phyloP scores from a whole-genome alignment of 1,139 yeast genomes.

The Candida neerlandica region DNA sequence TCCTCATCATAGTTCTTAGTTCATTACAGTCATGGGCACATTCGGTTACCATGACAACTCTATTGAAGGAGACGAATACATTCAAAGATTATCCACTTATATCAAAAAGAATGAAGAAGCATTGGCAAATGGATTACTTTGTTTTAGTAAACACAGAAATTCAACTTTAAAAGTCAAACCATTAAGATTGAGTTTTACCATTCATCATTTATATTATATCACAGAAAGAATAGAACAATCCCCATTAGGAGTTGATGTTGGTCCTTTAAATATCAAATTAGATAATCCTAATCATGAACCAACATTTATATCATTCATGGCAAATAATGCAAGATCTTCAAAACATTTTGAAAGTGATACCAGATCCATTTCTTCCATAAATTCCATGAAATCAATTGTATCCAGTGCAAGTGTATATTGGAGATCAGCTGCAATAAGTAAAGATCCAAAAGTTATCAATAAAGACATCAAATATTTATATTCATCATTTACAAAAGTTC shows the following conservation, averaged over 20 bases:
- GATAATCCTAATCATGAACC: conserved; percentile 63
- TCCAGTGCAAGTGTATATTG: conserved; percentile 49
- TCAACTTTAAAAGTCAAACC: conserved; percentile 41
- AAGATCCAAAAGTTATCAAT: conserved; percentile 46
- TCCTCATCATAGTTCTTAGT: no score
- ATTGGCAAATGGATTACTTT: conserved; percentile 48
- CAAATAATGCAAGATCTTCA: conserved; percentile 46
- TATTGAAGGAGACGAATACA: conserved; percentile 46
- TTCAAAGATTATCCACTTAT: conserved; percentile 44
- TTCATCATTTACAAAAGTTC: conserved; percentile 67
- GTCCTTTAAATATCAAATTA: conserved; percentile 61
- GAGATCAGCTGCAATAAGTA: conserved; percentile 39
- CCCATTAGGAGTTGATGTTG: conserved; percentile 57
- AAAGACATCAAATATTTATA: conserved; percentile 60
- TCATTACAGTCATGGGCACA: conserved; percentile 19
- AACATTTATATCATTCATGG: conserved; percentile 55
- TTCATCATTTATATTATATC: conserved; percentile 65
- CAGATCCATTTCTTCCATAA: conserved; percentile 62
- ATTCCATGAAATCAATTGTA: conserved; percentile 60
- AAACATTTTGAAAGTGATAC: conserved; percentile 57
- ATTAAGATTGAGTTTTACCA: conserved; percentile 55
- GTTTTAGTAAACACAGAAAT: conserved; percentile 38
- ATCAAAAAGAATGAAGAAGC: conserved; percentile 47
- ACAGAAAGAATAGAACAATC: conserved; percentile 59
- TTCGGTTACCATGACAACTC: conserved; percentile 27